Evolutionary conservation across 352 stramenopile genomes (phyloP).

Genomic region (Phytophthora sojae): DNA sequence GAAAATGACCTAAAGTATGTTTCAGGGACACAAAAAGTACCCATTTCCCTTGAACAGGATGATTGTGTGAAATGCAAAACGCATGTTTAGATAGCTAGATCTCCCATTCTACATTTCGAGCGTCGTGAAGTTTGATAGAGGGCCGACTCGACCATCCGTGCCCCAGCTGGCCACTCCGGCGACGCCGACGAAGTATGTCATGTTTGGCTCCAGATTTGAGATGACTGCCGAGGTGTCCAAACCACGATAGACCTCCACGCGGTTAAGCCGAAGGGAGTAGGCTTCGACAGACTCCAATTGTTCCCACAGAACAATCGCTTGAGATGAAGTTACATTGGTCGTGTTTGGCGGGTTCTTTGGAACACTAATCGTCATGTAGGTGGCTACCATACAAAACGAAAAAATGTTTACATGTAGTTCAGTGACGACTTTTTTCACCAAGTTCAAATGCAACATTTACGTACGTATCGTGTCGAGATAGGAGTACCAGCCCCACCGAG

Average conservation of each 20-base stretch:
- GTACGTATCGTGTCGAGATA: conserved; percentile 74
- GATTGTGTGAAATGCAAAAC: not conserved
- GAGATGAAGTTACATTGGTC: conserved; percentile 51
- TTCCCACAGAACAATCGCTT: conserved; percentile 60
- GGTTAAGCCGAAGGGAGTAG: conserved; percentile 81
- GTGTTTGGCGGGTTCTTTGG: conserved; percentile 35
- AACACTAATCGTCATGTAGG: conserved; percentile 66
- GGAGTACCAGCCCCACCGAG: conserved; percentile 75
- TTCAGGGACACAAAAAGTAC: no score
- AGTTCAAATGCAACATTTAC: conserved; percentile 15
- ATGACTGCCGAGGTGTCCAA: conserved; percentile 49
- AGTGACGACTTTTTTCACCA: not conserved
- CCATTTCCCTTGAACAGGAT: no score
- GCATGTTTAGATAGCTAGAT: not conserved
- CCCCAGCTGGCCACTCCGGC: conserved; percentile 71
- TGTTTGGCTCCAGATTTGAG: conserved; percentile 57
- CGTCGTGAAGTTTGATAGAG: conserved; percentile 78
- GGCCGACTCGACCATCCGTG: conserved; percentile 60
- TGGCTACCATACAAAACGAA: conserved; percentile 38
- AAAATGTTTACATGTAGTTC: not conserved
- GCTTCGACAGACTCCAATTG: conserved; percentile 55
- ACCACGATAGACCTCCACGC: conserved; percentile 77
- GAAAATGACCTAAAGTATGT: not conserved
- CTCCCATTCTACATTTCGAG: conserved; percentile 14
- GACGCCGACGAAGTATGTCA: conserved; percentile 82